A percentile compares a stretch with the other conserved stretches of the same genome.
Evolutionary conservation across 768 basidiomycete genomes (phyloP).

Genomic region (Jaapia argillacea): DNA sequence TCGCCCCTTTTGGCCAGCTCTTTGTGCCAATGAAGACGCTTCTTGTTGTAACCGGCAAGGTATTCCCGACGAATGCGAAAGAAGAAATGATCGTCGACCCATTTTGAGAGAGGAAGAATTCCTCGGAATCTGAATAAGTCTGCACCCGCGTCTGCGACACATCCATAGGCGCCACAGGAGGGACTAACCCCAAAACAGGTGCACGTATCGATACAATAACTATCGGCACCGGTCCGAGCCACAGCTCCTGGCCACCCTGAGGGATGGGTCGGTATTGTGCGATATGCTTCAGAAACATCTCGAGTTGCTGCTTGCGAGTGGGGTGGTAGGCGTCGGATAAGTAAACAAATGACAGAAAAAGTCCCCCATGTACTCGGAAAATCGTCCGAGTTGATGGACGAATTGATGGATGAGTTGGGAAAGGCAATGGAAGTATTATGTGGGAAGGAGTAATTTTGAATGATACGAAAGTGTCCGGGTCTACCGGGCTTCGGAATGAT

Average conservation of each 20-base stretch:
- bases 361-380: constrained; percentile 37
- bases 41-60: constrained; percentile 18
- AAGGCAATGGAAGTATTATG: background rate
- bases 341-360: constrained; percentile 20
- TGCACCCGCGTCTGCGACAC: constrained; percentile 5
- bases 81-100: constrained; percentile 17
- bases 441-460: constrained; percentile 23
- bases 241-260: constrained; percentile 27
- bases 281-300: constrained; percentile 31
- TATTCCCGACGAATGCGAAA: constrained; percentile 5
- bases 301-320: constrained; percentile 23
- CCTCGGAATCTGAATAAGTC: constrained; percentile 11
- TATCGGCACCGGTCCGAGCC: constrained; percentile 8
- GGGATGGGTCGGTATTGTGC: constrained; percentile 18
- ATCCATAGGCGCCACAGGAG: constrained; percentile 3
- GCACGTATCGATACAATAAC: constrained; percentile 6
- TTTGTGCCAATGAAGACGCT: constrained; percentile 4
- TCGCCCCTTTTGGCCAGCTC: constrained; percentile 8
- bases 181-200: constrained; percentile 5
- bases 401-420: constrained; percentile 21
- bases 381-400: constrained; percentile 18
- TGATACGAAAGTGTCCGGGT: constrained; percentile 10
- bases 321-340: constrained; percentile 24
- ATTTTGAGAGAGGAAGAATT: too few species aligned
- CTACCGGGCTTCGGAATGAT: constrained; percentile 18